These are phyloP conservation scores for Fusarium sp. DNA, from an alignment of 2,329 filamentous ascomycete species.

Conservation along the genomic window DNA sequence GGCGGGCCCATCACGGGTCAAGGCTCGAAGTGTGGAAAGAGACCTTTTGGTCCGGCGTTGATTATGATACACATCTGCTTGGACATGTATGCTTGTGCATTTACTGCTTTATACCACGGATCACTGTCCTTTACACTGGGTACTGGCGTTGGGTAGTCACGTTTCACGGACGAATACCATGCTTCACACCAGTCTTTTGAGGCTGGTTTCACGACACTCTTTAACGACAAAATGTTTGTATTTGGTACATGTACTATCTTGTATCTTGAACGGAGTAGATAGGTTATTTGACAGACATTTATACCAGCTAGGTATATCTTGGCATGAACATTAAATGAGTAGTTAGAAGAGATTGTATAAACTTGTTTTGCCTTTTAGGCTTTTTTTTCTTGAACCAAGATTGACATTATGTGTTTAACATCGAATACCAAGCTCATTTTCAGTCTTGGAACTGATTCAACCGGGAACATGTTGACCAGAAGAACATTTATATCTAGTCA, in stretches of 20 bases:
- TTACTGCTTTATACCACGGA: slow-evolving; percentile 1
- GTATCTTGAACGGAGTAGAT: background rate
- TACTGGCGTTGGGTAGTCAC: background rate
- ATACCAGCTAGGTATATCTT: background rate
- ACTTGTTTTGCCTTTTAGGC: background rate
- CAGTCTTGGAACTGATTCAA: background rate
- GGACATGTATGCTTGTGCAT: background rate
- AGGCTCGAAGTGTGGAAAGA: slow-evolving; percentile 41
- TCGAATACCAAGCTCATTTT: background rate
- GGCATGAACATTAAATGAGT: background rate
- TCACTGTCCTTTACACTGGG: slow-evolving; percentile 14
- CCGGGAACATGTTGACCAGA: background rate
- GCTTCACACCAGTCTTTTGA: background rate
- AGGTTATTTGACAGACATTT: background rate
- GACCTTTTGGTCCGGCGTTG: slow-evolving; percentile 37
- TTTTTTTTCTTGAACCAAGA: background rate
- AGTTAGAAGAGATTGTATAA: background rate
- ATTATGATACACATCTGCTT: slow-evolving; percentile 8
- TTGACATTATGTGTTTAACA: background rate
- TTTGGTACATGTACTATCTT: background rate
- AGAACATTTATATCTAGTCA: background rate
- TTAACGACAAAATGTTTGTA: background rate
- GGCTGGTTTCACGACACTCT: background rate
- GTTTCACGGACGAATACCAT: background rate
- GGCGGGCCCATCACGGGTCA: slow-evolving; percentile 67